Evolutionary conservation across 176 grass and related monocot genomes (phyloP), one percentile per base, ranked within the genome.

Genomic region (Rhynchospora pubera): DNA sequence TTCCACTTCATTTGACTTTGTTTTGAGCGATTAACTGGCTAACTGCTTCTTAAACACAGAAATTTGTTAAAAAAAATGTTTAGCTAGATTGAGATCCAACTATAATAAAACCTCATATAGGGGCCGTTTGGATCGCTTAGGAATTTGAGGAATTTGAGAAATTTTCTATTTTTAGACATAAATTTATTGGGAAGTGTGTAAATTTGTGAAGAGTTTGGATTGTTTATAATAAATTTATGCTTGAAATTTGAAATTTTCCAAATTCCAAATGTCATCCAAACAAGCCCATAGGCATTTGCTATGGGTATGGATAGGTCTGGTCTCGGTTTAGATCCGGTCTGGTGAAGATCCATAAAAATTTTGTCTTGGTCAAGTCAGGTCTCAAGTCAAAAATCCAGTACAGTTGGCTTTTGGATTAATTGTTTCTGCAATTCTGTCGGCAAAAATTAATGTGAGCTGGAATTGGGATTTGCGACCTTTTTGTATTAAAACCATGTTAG

Each of bases 241-340:
- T n/a, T n/a, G n/a, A n/a, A n/a, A n/a, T n/a, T n/a, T n/a, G n/a
- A n/a, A n/a, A n/a, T n/a, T n/a, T n/a, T n/a, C n/a, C n/a, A n/a
- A n/a, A n/a, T n/a, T n/a, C n/a, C n/a, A n/a, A n/a, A n/a, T n/a
- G n/a, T n/a, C n/a, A n/a, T n/a, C n/a, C n/a, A n/a, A n/a, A n/a
- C n/a, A n/a, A n/a, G n/a, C n/a, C n/a, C n/a, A n/a, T n/a, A n/a
- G n/a, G n/a, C n/a, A n/a, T n/a, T n/a, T n/a, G n/a, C n/a, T n/a
- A n/a, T n/a, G n/a, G n/a, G n/a, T n/a, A n/a, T n/a, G n/a, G n/a
- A n/a, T n/a, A n/a, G n/a, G n/a, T n/a, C n/a, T n/a, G n/a, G n/a
- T n/a, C n/a, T n/a, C n/a, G n/a, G 71, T 75, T 22, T 75, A 75
- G 71, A 53, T 75, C 71, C 9, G 12, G 47, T 75, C 47, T 51